Conservation (phyloP, 805 yeast species). For the Sugiyamaella boreocaroliniensis region DNA sequence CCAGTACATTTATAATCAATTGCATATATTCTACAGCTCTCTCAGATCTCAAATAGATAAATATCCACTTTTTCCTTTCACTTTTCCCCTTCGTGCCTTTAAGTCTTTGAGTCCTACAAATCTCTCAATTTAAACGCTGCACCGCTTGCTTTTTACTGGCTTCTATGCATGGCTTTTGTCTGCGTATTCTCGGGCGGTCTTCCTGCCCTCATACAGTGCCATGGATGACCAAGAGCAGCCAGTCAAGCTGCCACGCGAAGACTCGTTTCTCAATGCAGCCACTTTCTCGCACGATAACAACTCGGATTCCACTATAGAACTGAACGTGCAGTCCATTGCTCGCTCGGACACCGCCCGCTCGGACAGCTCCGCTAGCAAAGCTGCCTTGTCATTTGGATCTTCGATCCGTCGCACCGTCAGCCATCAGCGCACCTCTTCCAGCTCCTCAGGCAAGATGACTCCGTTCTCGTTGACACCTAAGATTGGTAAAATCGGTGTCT, state of each 20-base stretch:
- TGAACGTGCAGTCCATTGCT: conserved; percentile 9
- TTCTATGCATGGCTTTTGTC: neutral
- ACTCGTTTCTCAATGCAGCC: conserved; percentile 6
- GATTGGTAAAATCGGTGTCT: conserved; percentile 92
- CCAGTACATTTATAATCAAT: too few relatives aligned
- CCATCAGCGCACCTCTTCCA: conserved; percentile 4
- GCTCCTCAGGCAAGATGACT: conserved; percentile 1
- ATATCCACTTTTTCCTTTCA: too few relatives aligned
- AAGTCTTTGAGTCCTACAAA: neutral
- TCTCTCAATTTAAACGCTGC: neutral
- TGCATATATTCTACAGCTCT: too few relatives aligned
- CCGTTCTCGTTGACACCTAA: conserved; percentile 14
- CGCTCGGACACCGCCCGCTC: neutral
- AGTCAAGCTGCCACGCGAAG: neutral
- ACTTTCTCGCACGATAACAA: conserved; percentile 3
- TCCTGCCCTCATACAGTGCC: neutral
- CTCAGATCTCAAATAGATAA: too few relatives aligned
- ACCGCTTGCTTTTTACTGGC: neutral
- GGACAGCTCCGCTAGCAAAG: neutral
- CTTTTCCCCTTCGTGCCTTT: neutral
- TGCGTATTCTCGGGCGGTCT: neutral
- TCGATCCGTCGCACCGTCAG: conserved; percentile 1
- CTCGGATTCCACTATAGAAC: conserved; percentile 5
- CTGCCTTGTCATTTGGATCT: neutral
- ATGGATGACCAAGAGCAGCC: neutral